A percentile compares a stretch with the other conserved stretches of the same genome.
phyloP scores from a whole-genome alignment of 352 stramenopile genomes.

The Phytophthora tentaculata region DNA sequence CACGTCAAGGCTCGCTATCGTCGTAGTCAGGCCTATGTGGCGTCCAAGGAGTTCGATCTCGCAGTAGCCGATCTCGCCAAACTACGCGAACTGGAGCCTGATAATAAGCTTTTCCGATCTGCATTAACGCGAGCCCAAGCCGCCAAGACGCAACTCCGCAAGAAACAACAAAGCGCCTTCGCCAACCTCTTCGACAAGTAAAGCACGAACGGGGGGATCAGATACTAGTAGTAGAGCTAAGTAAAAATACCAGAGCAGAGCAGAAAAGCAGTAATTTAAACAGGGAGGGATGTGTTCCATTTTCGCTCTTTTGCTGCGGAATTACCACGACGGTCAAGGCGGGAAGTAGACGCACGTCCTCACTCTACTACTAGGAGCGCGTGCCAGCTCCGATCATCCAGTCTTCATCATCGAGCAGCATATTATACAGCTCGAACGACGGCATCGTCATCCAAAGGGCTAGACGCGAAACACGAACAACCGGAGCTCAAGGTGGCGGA shows the following conservation, averaged over 20 bases:
- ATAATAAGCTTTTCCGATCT: constrained; percentile 54
- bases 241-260: constrained; percentile 4
- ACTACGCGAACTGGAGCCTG: constrained; percentile 42
- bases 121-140: constrained; percentile 32
- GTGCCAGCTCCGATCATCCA: constrained; percentile 23
- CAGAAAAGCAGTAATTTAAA: constrained; percentile 57
- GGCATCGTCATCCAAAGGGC: constrained; percentile 10
- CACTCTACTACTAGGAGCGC: constrained; percentile 44
- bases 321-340: constrained; percentile 29
- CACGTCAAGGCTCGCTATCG: constrained; percentile 74
- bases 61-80: constrained; percentile 60
- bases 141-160: constrained; percentile 41
- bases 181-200: constrained; percentile 44
- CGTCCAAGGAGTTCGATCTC: constrained; percentile 61
- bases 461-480: constrained; percentile 15
- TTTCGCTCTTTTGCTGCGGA: constrained; percentile 35
- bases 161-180: constrained; percentile 54
- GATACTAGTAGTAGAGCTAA: constrained; percentile 11
- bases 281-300: constrained; percentile 62
- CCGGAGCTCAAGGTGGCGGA: constrained; percentile 16
- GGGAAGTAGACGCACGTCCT: constrained; percentile 28
- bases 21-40: constrained; percentile 65
- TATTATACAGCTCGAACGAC: constrained; percentile 9
- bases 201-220: constrained; percentile 14
- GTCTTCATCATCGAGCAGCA: constrained; percentile 24